A percentile compares a stretch with the other conserved stretches of the same genome.
Evolutionary conservation across 1,284 basidiomycete species (phyloP).

Genomic region (Apiotrichum mycotoxinovorans): DNA sequence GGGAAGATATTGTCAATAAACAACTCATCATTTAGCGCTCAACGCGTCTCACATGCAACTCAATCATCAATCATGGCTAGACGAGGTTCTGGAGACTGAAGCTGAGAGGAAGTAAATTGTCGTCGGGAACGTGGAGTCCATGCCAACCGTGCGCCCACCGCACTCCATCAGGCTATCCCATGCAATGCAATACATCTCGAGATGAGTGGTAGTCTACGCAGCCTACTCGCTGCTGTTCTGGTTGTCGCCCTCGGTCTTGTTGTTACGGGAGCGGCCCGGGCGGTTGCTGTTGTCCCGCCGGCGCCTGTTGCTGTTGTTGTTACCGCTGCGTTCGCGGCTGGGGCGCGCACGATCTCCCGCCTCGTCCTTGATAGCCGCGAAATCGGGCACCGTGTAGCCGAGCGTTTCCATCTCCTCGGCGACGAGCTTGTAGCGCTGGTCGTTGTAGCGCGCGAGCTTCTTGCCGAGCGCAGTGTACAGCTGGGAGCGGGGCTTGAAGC

Average conservation of each 20-base stretch:
- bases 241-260: not conserved
- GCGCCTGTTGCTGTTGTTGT: not conserved
- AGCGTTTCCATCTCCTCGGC: conserved; percentile 65
- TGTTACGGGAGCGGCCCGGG: not conserved
- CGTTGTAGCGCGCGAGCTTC: conserved; percentile 59
- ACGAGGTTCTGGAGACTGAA: not conserved
- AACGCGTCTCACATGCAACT: conserved; percentile 5
- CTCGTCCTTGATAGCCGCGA: not conserved
- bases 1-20: not conserved
- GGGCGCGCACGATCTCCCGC: too few relatives aligned
- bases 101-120: too few relatives aligned
- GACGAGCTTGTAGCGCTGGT: conserved; percentile 64
- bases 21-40: not conserved
- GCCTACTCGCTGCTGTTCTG: not conserved
- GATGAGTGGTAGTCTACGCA: not conserved
- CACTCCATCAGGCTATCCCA: not conserved
- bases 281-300: not conserved
- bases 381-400: conserved; percentile 46
- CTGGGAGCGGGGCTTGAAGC: conserved; percentile 56
- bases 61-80: not conserved
- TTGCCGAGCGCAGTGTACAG: conserved; percentile 64
- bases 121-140: not conserved
- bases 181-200: conserved; percentile 13
- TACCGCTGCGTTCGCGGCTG: not conserved
- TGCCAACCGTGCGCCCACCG: not conserved